Evolutionary conservation across 768 basidiomycete species (phyloP), one percentile per base, ranked within the genome.

Genomic region (Pleurotus citrinopileatus): DNA sequence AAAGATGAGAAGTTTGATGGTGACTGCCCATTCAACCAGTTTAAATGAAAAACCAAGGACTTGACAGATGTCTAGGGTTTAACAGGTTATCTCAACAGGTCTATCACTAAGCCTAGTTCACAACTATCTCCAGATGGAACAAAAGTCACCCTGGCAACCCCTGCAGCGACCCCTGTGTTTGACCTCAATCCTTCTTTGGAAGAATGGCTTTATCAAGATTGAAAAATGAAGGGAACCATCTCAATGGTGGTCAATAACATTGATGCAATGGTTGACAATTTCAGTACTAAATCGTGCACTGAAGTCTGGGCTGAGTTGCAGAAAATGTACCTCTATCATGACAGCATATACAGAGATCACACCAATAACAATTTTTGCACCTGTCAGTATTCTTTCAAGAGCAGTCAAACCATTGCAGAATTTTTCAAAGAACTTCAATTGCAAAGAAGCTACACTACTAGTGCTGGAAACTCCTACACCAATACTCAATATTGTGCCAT

Each of bases 131-230:
- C n/a, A n/a, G n/a, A n/a, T n/a, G 38, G 19, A 1, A 19, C 38
- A n/a, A n/a, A 7, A 12, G 38, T 19, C 17, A 19, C 29, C 13
- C 29, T 13, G 29, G 13, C 29, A 6, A 13, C 29, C 7, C 38
- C 19, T 15, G 17, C 38, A 19, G 12, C 38, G 7, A 15, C 38
- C 13, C 10, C 17, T 2, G 7, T 7, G 12, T 40, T 12, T 19
- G 10, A 7, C 10, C 7, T 40, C 7, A n/a, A 12, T n/a, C 67
- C 67, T 3, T 56, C 59, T 1, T 2, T 20, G 6, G 57, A 60
- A 0, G 60, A 68, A 23, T 68, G 60, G 62, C 50, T 54, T 1
- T 44, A 54, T 4, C 48, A 59, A 1, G 61, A 68, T 27, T 59
- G 13, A 17, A 45, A 25, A 45, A 23, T 45, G 43, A 45, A 45